Evolutionary conservation across 805 yeast genomes (phyloP), one percentile per base, ranked within the genome.

Genomic region (Torulaspora indica): DNA sequence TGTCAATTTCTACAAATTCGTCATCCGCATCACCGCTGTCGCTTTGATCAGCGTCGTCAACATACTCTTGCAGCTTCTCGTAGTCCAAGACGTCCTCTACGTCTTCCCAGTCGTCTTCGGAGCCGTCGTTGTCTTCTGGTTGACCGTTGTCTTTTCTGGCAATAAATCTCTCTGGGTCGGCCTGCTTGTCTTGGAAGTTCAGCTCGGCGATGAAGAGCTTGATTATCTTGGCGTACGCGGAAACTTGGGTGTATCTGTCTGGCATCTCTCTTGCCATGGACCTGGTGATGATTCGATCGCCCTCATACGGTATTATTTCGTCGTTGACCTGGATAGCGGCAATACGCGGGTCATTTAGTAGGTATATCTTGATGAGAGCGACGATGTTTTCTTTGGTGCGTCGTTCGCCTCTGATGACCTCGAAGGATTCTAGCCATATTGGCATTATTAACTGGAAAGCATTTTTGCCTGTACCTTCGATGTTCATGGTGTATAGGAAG

Each of bases 361-460:
- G 69, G 55, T 73, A 88, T 1, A 93, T 68, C 43, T 77, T 77
- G 25, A 79, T 80, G 32, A 93, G 70, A 0, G 96, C 96, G 23
- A 76, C 59, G n/a, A 85, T 75, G 55, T 74, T 76, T 40, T 70
- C 78, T 49, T 77, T 73, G 38, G 90, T 87, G 46, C 79, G 79
- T 22, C 80, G 85, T 45, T 75, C 80, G 0, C 97, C 96, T 47
- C 91, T 73, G 31, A 90, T 76, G 1, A 82, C 79, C 54, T 86
- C 91, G 63, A 87, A 90, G 2, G 87, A 76, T 20, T 77, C 78
- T 38, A 91, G 74, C 98, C 98, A 93, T 40, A 85, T 81, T 2
- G 82, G 81, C 40, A 91, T 61, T 1, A 87, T 77, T 3, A 74
- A 64, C 18, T 68, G 68, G 8, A 89, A 67, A 1, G 84, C 82